Conservation (phyloP, 75 land plant species). For the Azolla pinnata region DNA sequence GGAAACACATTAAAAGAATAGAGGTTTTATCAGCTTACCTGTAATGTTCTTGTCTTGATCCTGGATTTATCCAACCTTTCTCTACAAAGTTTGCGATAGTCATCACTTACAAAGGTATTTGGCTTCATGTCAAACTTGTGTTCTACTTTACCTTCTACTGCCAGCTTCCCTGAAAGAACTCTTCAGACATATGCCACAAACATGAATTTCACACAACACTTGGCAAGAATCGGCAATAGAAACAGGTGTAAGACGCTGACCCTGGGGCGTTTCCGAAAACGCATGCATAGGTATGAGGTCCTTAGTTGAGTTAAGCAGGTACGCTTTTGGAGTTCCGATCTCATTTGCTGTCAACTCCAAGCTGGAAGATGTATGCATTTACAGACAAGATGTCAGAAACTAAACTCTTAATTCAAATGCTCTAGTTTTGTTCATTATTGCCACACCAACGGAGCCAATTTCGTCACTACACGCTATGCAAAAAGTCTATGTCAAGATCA, state of each 20-base stretch:
- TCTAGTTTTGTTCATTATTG: too few relatives aligned
- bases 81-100: constrained; percentile 74
- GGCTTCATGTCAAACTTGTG: constrained; percentile 98
- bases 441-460: too few relatives aligned
- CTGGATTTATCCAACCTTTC: constrained; percentile 74
- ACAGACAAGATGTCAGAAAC: too few relatives aligned
- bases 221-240: constrained; percentile 2
- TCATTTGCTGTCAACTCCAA: constrained; percentile 56
- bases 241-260: constrained; percentile 21
- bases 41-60: constrained; percentile 65
- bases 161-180: constrained; percentile 71
- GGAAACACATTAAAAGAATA: not conserved
- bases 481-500: too few relatives aligned
- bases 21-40: constrained; percentile 30
- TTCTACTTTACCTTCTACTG: constrained; percentile 83
- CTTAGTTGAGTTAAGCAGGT: constrained; percentile 61
- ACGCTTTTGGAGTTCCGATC: constrained; percentile 44
- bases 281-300: constrained; percentile 81
- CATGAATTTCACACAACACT: too few relatives aligned
- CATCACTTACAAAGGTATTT: constrained; percentile 48
- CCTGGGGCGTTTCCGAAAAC: constrained; percentile 74
- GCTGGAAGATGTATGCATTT: too few relatives aligned
- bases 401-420: too few relatives aligned
- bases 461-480: too few relatives aligned
- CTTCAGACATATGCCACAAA: too few relatives aligned